Base-by-base conservation (phyloP, 2,329 filamentous ascomycete species). In the Rhinocladiella similis region DNA sequence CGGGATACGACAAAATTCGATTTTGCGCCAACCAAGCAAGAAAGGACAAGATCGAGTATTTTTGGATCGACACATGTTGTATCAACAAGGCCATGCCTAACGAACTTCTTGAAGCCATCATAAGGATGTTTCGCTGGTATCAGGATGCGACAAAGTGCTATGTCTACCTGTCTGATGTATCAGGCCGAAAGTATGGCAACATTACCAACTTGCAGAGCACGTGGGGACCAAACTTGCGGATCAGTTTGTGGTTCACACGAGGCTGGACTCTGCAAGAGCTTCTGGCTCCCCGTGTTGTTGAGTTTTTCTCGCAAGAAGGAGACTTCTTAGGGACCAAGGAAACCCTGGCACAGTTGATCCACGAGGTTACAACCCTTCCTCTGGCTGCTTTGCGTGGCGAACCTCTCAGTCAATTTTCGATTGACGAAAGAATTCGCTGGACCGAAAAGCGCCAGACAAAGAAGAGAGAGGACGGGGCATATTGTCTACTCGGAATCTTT, bases 401-500 rank as follows among this genome's bases (percentile, higher is more conserved):
- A 10, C 2, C 13, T 16, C 16, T 42, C 16, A 9, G 3, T 42
- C 64, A 48, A 42, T 42, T 39, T 22, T 50, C 16, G 33, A 25
- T 62, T 16, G 53, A 64, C 7, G 65, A 67, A 36, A 60, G 59
- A 20, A 59, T 68, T 43, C 60, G 43, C 13, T 67, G 65, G 64
- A 56, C 59, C 6, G 53, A 41, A 13, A 45, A 36, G 3, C 46
- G 66, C 5, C 14, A 59, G 20, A 67, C 65, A 33, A 64, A 60
- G 19, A 35, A 60, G 12, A 46, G 47, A 42, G 69, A 71, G 61
- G 69, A 71, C 50, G 47, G 27, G 3, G 66, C 67, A 0, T 71
- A 71, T 48, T 69, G 41, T 19, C 58, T 71, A 1, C 54, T 63
- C 43, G 71, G 65, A 1, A 47, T 69, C 3, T 67, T 69, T 45